These are phyloP conservation scores for Pythium sukuiense DNA, from an alignment of 352 stramenopile species.

Conservation along the genomic window DNA sequence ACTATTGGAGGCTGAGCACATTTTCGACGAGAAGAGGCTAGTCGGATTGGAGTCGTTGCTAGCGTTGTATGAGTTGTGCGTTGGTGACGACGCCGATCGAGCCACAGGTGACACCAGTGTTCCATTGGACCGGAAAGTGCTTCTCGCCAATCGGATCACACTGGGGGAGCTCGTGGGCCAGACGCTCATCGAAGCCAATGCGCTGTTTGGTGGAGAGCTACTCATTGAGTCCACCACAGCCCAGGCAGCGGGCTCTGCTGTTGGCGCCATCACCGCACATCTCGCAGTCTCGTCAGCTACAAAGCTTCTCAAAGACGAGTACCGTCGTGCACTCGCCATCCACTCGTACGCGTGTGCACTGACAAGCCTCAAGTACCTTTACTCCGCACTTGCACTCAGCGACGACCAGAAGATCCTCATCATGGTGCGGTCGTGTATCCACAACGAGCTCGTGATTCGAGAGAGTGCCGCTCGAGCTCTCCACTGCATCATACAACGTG, in stretches of 20 bases:
- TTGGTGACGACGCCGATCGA: neutral
- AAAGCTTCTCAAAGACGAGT: conserved; percentile 37
- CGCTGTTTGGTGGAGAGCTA: conserved; percentile 54
- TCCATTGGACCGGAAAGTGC: conserved; percentile 37
- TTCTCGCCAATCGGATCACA: conserved; percentile 29
- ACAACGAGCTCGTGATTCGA: conserved; percentile 42
- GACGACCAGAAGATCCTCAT: conserved; percentile 69
- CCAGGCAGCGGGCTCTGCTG: conserved; percentile 6
- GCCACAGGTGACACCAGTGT: neutral
- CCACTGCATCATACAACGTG: conserved; percentile 30
- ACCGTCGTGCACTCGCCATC: conserved; percentile 46
- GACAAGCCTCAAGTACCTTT: conserved; percentile 43
- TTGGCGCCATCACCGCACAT: conserved; percentile 9
- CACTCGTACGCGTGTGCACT: conserved; percentile 54
- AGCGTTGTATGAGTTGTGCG: conserved; percentile 25
- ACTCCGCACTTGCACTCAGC: conserved; percentile 44
- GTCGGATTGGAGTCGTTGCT: conserved; percentile 54
- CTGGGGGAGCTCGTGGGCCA: conserved; percentile 64
- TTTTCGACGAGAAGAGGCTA: conserved; percentile 76
- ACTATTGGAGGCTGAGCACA: conserved; percentile 53
- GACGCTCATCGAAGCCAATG: conserved; percentile 71
- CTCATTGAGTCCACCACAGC: conserved; percentile 33
- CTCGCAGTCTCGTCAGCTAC: conserved; percentile 3
- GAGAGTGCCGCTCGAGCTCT: conserved; percentile 40
- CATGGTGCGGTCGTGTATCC: conserved; percentile 49